These are phyloP conservation scores for Ophiostoma montium DNA, from an alignment of 2,329 filamentous ascomycete genomes.

Conservation along the genomic window DNA sequence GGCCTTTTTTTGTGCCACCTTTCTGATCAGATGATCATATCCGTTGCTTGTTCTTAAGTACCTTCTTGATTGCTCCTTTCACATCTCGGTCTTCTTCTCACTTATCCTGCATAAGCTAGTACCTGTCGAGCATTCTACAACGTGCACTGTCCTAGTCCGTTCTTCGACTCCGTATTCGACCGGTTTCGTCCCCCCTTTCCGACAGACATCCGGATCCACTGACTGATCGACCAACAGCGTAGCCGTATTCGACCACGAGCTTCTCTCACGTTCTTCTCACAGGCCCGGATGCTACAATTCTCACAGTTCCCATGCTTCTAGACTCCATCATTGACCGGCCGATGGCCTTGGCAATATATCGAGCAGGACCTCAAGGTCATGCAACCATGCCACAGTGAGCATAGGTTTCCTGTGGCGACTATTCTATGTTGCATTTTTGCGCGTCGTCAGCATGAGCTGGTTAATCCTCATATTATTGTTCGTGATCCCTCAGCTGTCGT, in stretches of 20 bases:
- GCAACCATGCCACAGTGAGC: not conserved
- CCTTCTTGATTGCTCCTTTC: no score
- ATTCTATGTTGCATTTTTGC: not conserved
- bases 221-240: constrained; percentile 3
- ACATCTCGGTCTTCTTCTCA: not conserved
- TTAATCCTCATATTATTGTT: not conserved
- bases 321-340: not conserved
- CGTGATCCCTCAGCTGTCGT: no score
- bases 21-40: no score
- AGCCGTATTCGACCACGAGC: constrained; percentile 7
- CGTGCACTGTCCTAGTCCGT: not conserved
- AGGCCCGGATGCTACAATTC: not conserved
- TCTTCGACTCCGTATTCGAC: not conserved
- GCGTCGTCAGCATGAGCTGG: no score
- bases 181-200: not conserved
- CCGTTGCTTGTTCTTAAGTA: no score
- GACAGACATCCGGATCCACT: not conserved
- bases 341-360: constrained; percentile 7
- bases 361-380: not conserved
- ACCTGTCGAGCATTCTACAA: not conserved
- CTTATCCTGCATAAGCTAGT: not conserved
- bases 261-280: not conserved
- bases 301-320: not conserved
- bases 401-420: not conserved
- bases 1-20: no score